Base-by-base conservation (phyloP, 805 yeast genomes). In the Ogataea minuta region DNA sequence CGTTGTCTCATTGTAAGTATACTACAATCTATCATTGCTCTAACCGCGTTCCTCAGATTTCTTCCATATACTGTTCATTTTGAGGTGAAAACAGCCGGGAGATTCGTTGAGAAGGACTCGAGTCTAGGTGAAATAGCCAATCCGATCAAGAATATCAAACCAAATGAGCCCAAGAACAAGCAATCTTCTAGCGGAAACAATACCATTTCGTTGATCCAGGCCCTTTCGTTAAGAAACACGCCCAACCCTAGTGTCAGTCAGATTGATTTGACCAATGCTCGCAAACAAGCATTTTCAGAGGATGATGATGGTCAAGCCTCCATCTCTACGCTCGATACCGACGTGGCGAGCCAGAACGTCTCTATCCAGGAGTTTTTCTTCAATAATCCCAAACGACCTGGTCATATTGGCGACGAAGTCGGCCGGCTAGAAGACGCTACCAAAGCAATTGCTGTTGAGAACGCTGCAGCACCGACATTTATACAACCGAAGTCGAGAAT, bases 31-130 rank as follows among this genome's bases (percentile, higher is more conserved):
- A 19, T 13, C 10, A 25, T 28, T 39, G 29, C 34, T 20, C 36
- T 34, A 26, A 27, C 35, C 3, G 31, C 20, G n/a, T 29, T 32
- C 29, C 17, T 32, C 31, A 43, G 84, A 33, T 82, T 83, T 50
- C 66, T 84, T 32, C 93, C 93, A 2, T 79, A 79, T 53, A 80
- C 88, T 3, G 88, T 83, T n/a, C 85, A 82, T 47, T 76, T 76
- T 47, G 77, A 76, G 46, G 72, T 76, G 3, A 57, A 59, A 8
- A 19, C 52, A 3, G 35, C 49, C 6, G 34, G 43, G 9, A 41
- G 36, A 3, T 28, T 31, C 5, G 21, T 41, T 7, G 43, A 42
- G 9, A 47, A 46, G 12, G 52, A 50, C 9, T 21, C 42, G 1
- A 36, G 45, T 4, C 33, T 55, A 10, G 54, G 41, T 11, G 60